Conservation (phyloP, 768 basidiomycete species). For the Leccinum imitatum region DNA sequence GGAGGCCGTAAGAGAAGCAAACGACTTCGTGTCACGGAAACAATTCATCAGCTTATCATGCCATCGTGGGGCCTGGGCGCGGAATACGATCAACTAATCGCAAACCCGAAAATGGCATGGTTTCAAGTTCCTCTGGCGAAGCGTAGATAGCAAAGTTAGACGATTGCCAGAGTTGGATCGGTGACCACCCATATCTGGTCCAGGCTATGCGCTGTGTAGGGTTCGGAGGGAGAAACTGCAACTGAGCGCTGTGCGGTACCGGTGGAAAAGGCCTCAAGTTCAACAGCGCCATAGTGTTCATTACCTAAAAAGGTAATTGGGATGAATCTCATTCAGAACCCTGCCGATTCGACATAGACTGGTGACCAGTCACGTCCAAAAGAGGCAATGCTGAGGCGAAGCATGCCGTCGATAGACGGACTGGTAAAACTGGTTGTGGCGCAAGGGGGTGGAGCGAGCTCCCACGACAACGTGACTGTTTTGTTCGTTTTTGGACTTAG, state of each 20-base stretch:
- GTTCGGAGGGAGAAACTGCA: no score
- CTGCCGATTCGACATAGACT: not conserved
- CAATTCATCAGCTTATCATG: not conserved
- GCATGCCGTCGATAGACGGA: no score
- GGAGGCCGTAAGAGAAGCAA: not conserved
- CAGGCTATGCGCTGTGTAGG: no score
- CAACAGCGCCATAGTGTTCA: not conserved
- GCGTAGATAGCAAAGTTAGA: not conserved
- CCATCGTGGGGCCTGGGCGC: not conserved
- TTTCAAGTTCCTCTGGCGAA: not conserved
- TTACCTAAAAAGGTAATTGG: not conserved
- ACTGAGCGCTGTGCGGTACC: no score
- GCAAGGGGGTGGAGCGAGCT: no score
- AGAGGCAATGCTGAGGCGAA: no score
- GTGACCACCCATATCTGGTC: no score
- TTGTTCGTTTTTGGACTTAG: no score
- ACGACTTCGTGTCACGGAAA: not conserved
- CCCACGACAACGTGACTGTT: no score
- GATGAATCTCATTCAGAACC: not conserved
- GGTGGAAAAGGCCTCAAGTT: no score
- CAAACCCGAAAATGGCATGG: not conserved
- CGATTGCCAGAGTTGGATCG: not conserved
- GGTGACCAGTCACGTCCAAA: no score
- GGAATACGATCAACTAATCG: not conserved
- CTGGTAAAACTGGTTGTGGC: no score